phyloP scores from a whole-genome alignment of 1,284 basidiomycete genomes.

The Trichosporon sp. region DNA sequence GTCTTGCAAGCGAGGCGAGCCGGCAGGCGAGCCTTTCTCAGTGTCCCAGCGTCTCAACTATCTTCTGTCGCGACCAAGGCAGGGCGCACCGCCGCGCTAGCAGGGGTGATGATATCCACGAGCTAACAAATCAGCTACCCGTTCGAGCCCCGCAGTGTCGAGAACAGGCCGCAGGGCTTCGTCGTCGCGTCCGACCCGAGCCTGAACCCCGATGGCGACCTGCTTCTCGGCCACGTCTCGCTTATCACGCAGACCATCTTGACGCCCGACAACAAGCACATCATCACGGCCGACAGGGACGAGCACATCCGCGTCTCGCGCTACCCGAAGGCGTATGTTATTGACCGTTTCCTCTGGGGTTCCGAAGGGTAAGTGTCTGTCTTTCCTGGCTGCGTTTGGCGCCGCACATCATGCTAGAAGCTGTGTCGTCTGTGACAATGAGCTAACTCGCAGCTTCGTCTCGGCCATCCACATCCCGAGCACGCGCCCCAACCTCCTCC shows the following conservation, averaged over 20 bases:
- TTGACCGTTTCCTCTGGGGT: constrained; percentile 82
- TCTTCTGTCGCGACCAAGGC: too few species aligned
- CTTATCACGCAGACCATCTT: constrained; percentile 74
- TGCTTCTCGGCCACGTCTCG: constrained; percentile 68
- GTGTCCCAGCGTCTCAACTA: too few species aligned
- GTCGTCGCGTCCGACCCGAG: constrained; percentile 72
- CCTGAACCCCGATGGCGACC: constrained; percentile 56
- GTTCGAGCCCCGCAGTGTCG: constrained; percentile 64
- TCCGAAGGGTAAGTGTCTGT: constrained; percentile 69
- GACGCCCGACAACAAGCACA: constrained; percentile 67
- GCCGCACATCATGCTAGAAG: too few species aligned
- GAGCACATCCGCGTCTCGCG: constrained; percentile 90
- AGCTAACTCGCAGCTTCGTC: constrained; percentile 65
- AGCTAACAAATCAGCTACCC: constrained; percentile 42
- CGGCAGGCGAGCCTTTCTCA: too few species aligned
- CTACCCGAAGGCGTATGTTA: constrained; percentile 78
- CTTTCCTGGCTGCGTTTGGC: too few species aligned
- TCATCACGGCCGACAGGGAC: constrained; percentile 86
- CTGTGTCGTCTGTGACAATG: too few species aligned
- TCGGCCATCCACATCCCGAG: constrained; percentile 73
- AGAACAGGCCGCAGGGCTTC: constrained; percentile 50
- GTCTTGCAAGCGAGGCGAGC: constrained; percentile 7
- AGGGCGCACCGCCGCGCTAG: too few species aligned
- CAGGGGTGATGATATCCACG: neutral
- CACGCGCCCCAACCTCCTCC: constrained; percentile 61